Evolutionary conservation across 2,329 filamentous ascomycete species (phyloP).

Genomic region (Trichoderma atrobrunneum): DNA sequence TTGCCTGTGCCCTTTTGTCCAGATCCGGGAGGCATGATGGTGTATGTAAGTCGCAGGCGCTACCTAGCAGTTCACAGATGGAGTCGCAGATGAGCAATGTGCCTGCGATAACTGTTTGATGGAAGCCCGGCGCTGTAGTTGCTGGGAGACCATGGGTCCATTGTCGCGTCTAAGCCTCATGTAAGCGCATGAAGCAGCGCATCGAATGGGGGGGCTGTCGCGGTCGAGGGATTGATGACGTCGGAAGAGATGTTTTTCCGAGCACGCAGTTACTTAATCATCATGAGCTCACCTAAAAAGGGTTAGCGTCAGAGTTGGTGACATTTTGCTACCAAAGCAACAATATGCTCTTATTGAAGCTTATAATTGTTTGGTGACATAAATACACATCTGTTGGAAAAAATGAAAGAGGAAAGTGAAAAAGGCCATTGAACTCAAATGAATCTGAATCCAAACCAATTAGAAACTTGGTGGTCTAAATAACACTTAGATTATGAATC

Average conservation of each 20-base stretch:
- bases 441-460: neutral
- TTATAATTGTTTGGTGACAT: neutral
- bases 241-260: neutral
- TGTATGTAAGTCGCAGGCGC: neutral
- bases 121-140: neutral
- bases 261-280: neutral
- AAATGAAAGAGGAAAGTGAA: neutral
- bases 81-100: neutral
- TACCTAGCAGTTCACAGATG: conserved; percentile 1
- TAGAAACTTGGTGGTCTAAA: neutral
- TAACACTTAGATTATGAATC: neutral
- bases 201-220: neutral
- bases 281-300: neutral
- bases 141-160: neutral
- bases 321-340: neutral
- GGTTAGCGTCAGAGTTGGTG: neutral
- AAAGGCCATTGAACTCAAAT: neutral
- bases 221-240: neutral
- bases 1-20: conserved; percentile 63
- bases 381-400: neutral
- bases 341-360: neutral
- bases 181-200: conserved; percentile 12
- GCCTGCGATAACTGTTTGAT: neutral
- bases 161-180: conserved; percentile 13
- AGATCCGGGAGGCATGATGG: conserved; percentile 54